Base-by-base conservation (phyloP, 257 asterid genomes). In the Nicotiana obtusifolia region DNA sequence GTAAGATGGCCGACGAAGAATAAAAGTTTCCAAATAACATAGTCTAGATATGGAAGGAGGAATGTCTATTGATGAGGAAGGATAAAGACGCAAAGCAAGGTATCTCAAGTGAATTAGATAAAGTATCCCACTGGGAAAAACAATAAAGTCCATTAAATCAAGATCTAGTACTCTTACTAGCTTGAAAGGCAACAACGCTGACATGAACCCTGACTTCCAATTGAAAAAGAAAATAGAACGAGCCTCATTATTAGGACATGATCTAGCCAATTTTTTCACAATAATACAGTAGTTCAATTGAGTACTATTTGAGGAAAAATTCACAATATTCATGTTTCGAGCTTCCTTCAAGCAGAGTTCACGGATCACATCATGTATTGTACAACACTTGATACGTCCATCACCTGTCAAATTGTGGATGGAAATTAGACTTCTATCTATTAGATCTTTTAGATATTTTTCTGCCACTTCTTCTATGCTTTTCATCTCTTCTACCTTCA, bases 141-240 rank as follows among this genome's bases (percentile, higher is more conserved):
- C 0, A 22, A 15, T 2, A 20, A 14, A 8, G 0, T 0, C 6
- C 30, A 81, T 5, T 1, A 10, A 9, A 30, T 19, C 14, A 64
- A 81, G 30, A 13, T 84, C 76, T 5, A 81, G 71, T n/a, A 81
- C 77, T 73, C 82, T 53, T n/a, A 81, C 84, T 53, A 37, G 68
- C 53, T 73, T 81, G 44, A 78, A 81, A 20, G 6, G 44, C 44
- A 14, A 0, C 13, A 71, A 13, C 22, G 22, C 54, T 0, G 5
- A 35, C n/a, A n/a, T n/a, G 44, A 35, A 35, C 9, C 10, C n/a
- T n/a, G n/a, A 35, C 6, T 35, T 35, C 2, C 17, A 0, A 30
- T 65, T 0, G 1, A 11, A 5, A 16, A 13, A 6, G 47, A 31
- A 7, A 1, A 66, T 1, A 17, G 24, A 66, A 31, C 10, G 52